phyloP scores from a whole-genome alignment of 2,329 filamentous ascomycete genomes.

The Xylaria sp. region DNA sequence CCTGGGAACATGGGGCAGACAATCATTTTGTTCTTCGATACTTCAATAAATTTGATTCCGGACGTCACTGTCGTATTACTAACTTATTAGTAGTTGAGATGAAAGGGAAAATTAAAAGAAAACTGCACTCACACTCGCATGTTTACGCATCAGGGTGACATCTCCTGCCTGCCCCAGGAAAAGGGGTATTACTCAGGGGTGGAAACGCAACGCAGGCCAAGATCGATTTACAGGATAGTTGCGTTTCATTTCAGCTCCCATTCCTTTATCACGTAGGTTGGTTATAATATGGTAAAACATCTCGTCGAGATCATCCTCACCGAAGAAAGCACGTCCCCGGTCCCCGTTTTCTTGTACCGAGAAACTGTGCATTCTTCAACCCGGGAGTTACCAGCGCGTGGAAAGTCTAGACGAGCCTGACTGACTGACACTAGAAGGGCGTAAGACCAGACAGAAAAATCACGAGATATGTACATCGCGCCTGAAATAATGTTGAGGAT shows the following conservation, averaged over 20 bases:
- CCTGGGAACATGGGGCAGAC: conserved; percentile 11
- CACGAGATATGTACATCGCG: neutral
- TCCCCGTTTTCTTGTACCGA: conserved; percentile 3
- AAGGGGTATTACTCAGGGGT: conserved; percentile 24
- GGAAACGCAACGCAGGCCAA: conserved; percentile 23
- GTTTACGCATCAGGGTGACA: conserved; percentile 11
- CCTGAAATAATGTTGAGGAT: neutral
- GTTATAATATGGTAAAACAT: conserved; percentile 16
- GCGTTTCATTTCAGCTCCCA: conserved; percentile 25
- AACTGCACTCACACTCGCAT: conserved; percentile 6
- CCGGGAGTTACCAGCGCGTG: neutral
- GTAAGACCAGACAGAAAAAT: neutral
- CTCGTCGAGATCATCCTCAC: conserved; percentile 16
- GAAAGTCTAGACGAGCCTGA: conserved; percentile 18
- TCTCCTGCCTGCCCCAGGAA: conserved; percentile 12
- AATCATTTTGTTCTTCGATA: conserved; percentile 16
- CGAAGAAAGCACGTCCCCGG: conserved; percentile 3
- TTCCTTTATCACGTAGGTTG: neutral
- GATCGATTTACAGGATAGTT: conserved; percentile 26
- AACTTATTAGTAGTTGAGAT: conserved; percentile 25
- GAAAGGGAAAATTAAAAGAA: neutral
- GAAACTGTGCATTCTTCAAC: conserved; percentile 6
- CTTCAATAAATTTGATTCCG: conserved; percentile 7
- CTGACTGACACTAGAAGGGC: neutral
- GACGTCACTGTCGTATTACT: conserved; percentile 17